Base-by-base conservation (phyloP, 345 rosid genomes). In the Eucalyptus tenuipes region DNA sequence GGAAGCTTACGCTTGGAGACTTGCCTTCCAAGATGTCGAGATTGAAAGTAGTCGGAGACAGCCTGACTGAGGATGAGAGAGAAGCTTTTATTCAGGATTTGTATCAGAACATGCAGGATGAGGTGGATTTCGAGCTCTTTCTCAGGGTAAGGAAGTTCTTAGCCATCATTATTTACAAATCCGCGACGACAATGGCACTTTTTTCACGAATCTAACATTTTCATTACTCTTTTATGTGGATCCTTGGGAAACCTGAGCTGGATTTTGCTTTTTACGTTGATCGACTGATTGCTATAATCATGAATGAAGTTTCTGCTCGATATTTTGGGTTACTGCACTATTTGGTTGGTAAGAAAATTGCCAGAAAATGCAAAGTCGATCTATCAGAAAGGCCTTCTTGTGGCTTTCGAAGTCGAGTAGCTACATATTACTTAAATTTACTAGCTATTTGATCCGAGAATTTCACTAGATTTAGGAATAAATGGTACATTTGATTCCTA, bases 111-210 rank as follows among this genome's bases (percentile, higher is more conserved):
- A 90, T 93, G 49, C 92, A 91, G 33, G 99, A 96, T 24, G 99
- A 96, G 91, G 96, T 98, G 81, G 99, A 97, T 93, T 98, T 98
- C 87, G 99, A 98, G 96, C 95, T 95, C 92, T 98, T 97, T 88
- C 91, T 98, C 90, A 96, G 96, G 95, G 99, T 97, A 44, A 53
- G 91, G 66, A 84, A 24, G n/a, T 87, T 10, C 55, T 50, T 48
- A 20, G 47, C 37, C 37, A 37, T 85, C 61, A 10, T 24, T 33
- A 87, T 11, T 49, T 22, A 44, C n/a, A 7, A 27, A 49, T 33
- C 49, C 53, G 31, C 37, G 50, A 64, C 14, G 1, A 18, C 52
- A 57, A 71, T 37, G 11, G 79, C 49, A 22, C 61, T 49, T 87
- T 49, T 49, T 11, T 53, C 59, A 7, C 40, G 88, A 33, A 49